A percentile compares a stretch with the other conserved stretches of the same genome.
Evolutionary conservation across 2,329 filamentous ascomycete genomes (phyloP).

Genomic region (Fusarium vanettenii): DNA sequence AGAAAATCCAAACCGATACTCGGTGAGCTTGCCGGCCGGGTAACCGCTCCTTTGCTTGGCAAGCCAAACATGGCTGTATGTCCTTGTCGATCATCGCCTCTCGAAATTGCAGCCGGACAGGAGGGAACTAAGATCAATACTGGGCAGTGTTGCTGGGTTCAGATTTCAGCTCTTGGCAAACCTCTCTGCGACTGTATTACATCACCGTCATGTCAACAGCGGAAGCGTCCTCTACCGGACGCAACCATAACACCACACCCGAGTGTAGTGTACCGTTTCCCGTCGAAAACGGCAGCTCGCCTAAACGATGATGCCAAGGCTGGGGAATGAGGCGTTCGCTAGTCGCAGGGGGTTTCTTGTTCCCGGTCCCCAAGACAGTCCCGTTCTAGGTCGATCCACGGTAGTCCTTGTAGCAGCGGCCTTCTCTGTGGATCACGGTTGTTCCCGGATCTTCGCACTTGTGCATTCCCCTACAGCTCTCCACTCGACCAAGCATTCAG

Average conservation of each 20-base stretch:
- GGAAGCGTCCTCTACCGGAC: background rate
- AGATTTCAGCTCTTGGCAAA: background rate
- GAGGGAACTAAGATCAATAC: background rate
- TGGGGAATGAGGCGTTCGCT: constrained; percentile 12
- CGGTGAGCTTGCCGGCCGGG: background rate
- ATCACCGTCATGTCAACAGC: background rate
- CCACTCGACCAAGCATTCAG: background rate
- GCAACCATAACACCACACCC: constrained; percentile 20
- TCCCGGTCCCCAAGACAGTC: constrained; percentile 7
- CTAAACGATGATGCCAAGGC: background rate
- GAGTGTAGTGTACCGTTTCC: constrained; percentile 11
- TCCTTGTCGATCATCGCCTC: background rate
- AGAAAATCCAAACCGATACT: background rate
- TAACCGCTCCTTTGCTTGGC: background rate
- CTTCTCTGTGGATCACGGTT: background rate
- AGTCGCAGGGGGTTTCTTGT: background rate
- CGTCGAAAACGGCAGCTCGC: constrained; percentile 6
- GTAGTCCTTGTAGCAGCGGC: background rate
- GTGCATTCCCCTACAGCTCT: background rate
- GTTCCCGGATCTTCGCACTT: constrained; percentile 9
- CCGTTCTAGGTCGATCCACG: constrained; percentile 10
- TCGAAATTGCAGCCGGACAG: background rate
- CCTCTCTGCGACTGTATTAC: background rate
- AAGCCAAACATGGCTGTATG: background rate
- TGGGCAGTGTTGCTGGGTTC: background rate